Evolutionary conservation across 1,284 basidiomycete genomes (phyloP).

Genomic region (Moesziomyces sp.): DNA sequence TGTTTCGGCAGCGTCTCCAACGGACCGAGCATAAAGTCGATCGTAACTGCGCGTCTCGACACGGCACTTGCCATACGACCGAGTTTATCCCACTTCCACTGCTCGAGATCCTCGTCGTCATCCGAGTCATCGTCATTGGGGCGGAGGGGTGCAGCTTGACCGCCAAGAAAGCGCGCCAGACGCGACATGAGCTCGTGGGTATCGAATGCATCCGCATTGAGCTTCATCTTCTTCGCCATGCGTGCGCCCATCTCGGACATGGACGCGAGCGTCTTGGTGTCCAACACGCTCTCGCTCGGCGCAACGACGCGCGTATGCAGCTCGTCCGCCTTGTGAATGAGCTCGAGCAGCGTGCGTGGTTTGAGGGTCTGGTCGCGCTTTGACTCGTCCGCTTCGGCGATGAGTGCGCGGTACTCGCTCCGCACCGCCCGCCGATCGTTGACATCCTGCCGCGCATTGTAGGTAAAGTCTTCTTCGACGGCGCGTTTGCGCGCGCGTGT

Average conservation of each 20-base stretch:
- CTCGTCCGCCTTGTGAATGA: slow-evolving; percentile 23
- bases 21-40: slow-evolving; percentile 64
- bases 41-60: slow-evolving; percentile 48
- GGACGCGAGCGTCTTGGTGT: slow-evolving; percentile 55
- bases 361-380: slow-evolving; percentile 33
- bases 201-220: slow-evolving; percentile 59
- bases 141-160: slow-evolving; percentile 23
- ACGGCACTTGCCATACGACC: slow-evolving; percentile 39
- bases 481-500: slow-evolving; percentile 18
- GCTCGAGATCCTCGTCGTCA: slow-evolving; percentile 20
- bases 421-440: slow-evolving; percentile 50
- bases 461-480: slow-evolving; percentile 17
- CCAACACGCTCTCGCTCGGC: slow-evolving; percentile 46
- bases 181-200: slow-evolving; percentile 57
- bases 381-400: slow-evolving; percentile 45
- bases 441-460: slow-evolving; percentile 49
- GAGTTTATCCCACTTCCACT: slow-evolving; percentile 61
- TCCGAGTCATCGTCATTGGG: slow-evolving; percentile 14
- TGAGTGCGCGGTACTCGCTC: slow-evolving; percentile 52
- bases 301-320: slow-evolving; percentile 36
- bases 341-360: slow-evolving; percentile 19
- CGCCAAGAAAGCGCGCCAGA: slow-evolving; percentile 53
- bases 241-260: slow-evolving; percentile 60
- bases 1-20: slow-evolving; percentile 49
- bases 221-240: slow-evolving; percentile 61